phyloP scores from a whole-genome alignment of 257 asterid species.

The Nicotiana tabacum region DNA sequence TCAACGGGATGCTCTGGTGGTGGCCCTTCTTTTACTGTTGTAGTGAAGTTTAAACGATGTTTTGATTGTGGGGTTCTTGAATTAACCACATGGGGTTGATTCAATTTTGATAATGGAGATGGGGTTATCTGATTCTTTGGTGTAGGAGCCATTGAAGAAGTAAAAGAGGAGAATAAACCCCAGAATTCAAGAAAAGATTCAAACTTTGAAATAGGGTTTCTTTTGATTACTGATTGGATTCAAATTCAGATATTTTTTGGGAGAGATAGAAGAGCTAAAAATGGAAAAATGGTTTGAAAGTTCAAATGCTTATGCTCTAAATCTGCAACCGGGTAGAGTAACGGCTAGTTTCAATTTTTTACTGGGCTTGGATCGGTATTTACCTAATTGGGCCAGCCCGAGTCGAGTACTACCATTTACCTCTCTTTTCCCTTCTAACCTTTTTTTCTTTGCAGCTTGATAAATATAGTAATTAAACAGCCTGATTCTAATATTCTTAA shows the following conservation, averaged over 20 bases:
- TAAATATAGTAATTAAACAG: background rate
- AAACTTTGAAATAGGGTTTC: background rate
- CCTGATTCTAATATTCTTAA: too few species aligned
- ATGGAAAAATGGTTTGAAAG: constrained; percentile 8
- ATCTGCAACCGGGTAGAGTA: background rate
- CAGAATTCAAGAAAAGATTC: background rate
- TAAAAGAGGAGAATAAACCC: too few species aligned
- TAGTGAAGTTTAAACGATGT: constrained; percentile 45
- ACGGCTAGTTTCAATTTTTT: constrained; percentile 6
- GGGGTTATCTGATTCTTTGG: constrained; percentile 34
- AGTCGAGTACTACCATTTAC: background rate
- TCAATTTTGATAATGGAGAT: constrained; percentile 37
- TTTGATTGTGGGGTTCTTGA: constrained; percentile 63
- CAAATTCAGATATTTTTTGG: background rate
- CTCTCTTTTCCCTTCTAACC: background rate
- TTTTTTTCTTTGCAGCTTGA: background rate
- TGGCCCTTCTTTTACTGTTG: constrained; percentile 14
- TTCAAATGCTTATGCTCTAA: background rate
- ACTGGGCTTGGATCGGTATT: background rate
- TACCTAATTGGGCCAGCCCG: background rate
- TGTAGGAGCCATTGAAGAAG: constrained; percentile 44
- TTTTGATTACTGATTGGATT: background rate
- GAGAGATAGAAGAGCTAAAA: background rate
- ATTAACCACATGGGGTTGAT: constrained; percentile 23
- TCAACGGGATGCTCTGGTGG: constrained; percentile 88